Conservation (phyloP, 2,329 filamentous ascomycete genomes). For the Colletotrichum sp. region DNA sequence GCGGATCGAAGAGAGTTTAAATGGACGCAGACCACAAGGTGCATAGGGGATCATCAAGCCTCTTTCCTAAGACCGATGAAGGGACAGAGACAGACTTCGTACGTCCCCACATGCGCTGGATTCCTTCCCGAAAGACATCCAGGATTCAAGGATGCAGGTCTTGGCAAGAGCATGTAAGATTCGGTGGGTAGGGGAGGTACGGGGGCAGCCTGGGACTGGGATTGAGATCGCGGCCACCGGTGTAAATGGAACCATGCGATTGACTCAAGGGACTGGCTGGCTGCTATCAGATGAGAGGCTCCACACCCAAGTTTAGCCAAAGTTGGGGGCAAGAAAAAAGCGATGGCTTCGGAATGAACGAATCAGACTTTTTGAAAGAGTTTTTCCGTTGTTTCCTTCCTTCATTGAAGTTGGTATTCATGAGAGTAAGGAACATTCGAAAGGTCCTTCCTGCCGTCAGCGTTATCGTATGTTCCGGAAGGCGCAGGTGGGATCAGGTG, state of each 20-base stretch:
- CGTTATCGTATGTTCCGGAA: conserved; percentile 7
- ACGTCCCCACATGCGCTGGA: conserved; percentile 2
- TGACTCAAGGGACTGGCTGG: not conserved
- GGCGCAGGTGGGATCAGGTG: not conserved
- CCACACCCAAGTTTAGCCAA: not conserved
- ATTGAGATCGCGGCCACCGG: not conserved
- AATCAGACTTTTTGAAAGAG: not conserved
- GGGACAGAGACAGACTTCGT: not conserved
- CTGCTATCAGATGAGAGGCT: not conserved
- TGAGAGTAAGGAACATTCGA: not conserved
- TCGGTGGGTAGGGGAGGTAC: not conserved
- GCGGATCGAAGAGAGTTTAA: not conserved
- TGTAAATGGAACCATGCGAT: not conserved
- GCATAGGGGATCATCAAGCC: not conserved
- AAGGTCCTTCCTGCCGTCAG: not conserved
- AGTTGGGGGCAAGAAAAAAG: not conserved
- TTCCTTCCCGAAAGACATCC: conserved; percentile 7
- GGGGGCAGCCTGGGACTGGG: not conserved
- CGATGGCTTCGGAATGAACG: not conserved
- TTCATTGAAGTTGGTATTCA: not conserved
- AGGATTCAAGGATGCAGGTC: not conserved
- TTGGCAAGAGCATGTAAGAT: not conserved
- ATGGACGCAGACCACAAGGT: not conserved
- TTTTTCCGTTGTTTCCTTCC: not conserved
- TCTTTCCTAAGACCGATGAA: not conserved